These are phyloP conservation scores for Plasmodium chabaudi DNA, from an alignment of 169 alveolate genomes.

Conservation along the genomic window DNA sequence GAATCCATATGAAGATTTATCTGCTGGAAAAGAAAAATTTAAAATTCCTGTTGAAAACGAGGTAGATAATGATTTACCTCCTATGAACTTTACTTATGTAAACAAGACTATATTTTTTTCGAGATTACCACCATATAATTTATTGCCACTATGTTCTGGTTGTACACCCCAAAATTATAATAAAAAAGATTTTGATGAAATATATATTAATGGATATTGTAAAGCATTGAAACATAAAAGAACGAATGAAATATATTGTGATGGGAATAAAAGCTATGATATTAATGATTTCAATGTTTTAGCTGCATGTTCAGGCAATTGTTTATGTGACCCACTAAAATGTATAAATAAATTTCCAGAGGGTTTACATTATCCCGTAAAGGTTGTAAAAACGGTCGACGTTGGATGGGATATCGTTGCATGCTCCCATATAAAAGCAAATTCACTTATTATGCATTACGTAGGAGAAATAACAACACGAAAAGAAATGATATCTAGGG, in stretches of 20 bases:
- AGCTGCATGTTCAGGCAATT: constrained; percentile 85
- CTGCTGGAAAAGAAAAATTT: constrained; percentile 84
- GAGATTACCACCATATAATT: constrained; percentile 79
- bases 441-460: constrained; percentile 90
- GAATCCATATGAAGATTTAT: constrained; percentile 86
- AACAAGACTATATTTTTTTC: constrained; percentile 80
- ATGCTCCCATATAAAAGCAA: constrained; percentile 79
- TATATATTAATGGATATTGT: constrained; percentile 81
- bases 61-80: constrained; percentile 84
- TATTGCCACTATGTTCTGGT: constrained; percentile 83
- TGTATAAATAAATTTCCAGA: constrained; percentile 83
- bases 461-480: constrained; percentile 89
- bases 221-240: constrained; percentile 78
- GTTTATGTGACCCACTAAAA: constrained; percentile 84
- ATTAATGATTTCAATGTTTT: constrained; percentile 79
- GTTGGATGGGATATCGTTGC: constrained; percentile 86
- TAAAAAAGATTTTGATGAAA: constrained; percentile 69
- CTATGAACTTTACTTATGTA: constrained; percentile 85
- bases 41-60: constrained; percentile 84
- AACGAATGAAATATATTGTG: constrained; percentile 77
- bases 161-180: constrained; percentile 79
- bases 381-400: constrained; percentile 80
- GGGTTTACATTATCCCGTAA: constrained; percentile 85
- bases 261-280: constrained; percentile 80
- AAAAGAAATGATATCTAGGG: constrained; percentile 88